Evolutionary conservation across 306 rosid species (phyloP), one percentile per base, ranked within the genome.

Genomic region (Trifolium repens): DNA sequence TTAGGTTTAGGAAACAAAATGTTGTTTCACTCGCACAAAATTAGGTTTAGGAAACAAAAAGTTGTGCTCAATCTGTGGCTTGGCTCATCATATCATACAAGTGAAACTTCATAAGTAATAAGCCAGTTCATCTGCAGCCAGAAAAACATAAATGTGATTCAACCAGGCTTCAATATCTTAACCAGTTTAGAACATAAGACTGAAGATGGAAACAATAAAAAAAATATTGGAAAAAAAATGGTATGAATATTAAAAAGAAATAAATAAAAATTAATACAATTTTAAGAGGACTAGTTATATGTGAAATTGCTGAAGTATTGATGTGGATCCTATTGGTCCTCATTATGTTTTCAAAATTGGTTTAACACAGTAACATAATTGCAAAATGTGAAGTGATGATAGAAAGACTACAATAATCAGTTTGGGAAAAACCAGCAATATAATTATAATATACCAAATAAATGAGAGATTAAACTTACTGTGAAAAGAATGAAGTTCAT

Each of bases 401-500:
- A 30, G 68, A 58, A 73, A 65, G 17, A 47, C 13, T 13, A 10
- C 19, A 55, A 17, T 70, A 60, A 72, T 43, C 39, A 68, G 47
- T 72, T 14, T 7, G 64, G 46, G 43, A 24, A 24, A 79, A 63
- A 59, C 30, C 52, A 49, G 15, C 40, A 61, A 59, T 14, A 60
- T 8, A 59, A 44, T 62, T 14, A 60, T 8, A 59, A 44, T 62
- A 71, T 35, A 4, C 8, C 19, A 49, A 32, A 42, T 37, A 17
- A 46, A 74, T 6, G 79, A 74, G 71, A 61, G 74, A 72, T 54
- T 80, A 82, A 81, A 46, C 78, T 77, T 94, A 94, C 98, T 88
- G 77, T 82, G 85, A 84, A 91, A 90, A 35, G 98, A 94, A 80
- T 89, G 91, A 50, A 94, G 94, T 72, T 89, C 78, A 71, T 83